Percentiles rank a stretch among this genome's conserved stretches.
These are phyloP conservation scores for Vitis hybrid DNA, from an alignment of 177 flowering plant species.

Conservation along the genomic window DNA sequence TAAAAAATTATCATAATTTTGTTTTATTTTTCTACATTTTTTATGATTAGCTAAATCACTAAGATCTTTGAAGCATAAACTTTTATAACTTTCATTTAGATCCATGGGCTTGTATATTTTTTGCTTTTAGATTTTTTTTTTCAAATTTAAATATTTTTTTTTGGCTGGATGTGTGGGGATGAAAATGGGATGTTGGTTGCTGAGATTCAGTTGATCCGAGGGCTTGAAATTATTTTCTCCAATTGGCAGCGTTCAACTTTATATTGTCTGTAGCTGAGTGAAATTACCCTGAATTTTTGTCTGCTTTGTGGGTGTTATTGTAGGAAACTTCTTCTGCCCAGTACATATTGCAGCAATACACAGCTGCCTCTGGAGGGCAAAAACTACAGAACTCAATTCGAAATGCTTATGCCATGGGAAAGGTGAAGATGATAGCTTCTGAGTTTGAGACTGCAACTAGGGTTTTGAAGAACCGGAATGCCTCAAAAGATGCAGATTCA, in stretches of 20 bases:
- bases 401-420: constrained; percentile 65
- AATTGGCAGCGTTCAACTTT: neutral
- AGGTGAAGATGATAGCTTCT: constrained; percentile 50
- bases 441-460: constrained; percentile 54
- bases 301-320: constrained; percentile 3
- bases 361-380: constrained; percentile 62
- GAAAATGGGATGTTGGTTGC: neutral
- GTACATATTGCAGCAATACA: constrained; percentile 64
- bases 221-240: neutral
- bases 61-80: neutral
- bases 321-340: constrained; percentile 68
- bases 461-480: constrained; percentile 42
- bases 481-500: constrained; percentile 35
- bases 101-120: too few species aligned
- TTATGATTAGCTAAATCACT: too few species aligned
- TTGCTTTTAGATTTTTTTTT: neutral
- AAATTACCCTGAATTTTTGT: neutral
- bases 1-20: too few species aligned
- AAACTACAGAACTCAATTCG: constrained; percentile 48
- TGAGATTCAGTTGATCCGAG: neutral
- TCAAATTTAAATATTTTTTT: neutral
- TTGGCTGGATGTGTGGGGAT: neutral
- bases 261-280: neutral
- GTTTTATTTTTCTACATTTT: neutral
- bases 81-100: neutral